phyloP scores from a whole-genome alignment of 1,139 yeast genomes.

The Insectozyma bohioensis region DNA sequence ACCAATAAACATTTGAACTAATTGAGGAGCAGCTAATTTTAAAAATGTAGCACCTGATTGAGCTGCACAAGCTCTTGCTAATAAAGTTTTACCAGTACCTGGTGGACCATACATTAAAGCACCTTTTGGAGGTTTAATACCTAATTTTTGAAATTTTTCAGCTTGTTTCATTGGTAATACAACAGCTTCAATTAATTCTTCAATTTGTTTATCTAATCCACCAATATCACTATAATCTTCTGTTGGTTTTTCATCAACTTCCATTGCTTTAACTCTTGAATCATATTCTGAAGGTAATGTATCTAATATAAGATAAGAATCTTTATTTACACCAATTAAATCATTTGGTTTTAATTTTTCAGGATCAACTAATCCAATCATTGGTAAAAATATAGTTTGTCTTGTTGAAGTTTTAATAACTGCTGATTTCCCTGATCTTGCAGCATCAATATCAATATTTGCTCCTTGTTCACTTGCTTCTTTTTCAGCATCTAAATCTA shows the following conservation, averaged over 20 bases:
- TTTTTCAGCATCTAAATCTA: slow-evolving; percentile 85
- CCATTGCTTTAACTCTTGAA: slow-evolving; percentile 98
- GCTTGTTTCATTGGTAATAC: slow-evolving; percentile 98
- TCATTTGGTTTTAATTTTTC: slow-evolving; percentile 90
- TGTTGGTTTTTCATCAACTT: slow-evolving; percentile 96
- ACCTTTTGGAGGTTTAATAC: slow-evolving; percentile 97
- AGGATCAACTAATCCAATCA: slow-evolving; percentile 93
- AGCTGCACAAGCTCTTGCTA: slow-evolving; percentile 99
- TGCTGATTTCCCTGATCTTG: slow-evolving; percentile 94
- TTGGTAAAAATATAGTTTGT: slow-evolving; percentile 94
- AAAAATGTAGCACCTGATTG: slow-evolving; percentile 98
- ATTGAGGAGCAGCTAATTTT: slow-evolving; percentile 96
- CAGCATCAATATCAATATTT: slow-evolving; percentile 88
- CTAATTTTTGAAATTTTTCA: slow-evolving; percentile 88
- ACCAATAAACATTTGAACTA: slow-evolving; percentile 98
- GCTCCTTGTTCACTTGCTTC: slow-evolving; percentile 93
- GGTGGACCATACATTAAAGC: slow-evolving; percentile 99
- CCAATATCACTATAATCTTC: slow-evolving; percentile 97
- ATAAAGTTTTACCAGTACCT: slow-evolving; percentile 95
- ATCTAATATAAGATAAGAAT: slow-evolving; percentile 88
- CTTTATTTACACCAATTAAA: slow-evolving; percentile 96
- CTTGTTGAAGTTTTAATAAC: slow-evolving; percentile 96
- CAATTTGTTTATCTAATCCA: slow-evolving; percentile 96
- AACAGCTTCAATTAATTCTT: slow-evolving; percentile 95
- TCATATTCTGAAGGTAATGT: slow-evolving; percentile 97